Percentiles rank a stretch among this genome's conserved stretches.
phyloP scores from a whole-genome alignment of 768 basidiomycete genomes.

The Mycena vulgaris region DNA sequence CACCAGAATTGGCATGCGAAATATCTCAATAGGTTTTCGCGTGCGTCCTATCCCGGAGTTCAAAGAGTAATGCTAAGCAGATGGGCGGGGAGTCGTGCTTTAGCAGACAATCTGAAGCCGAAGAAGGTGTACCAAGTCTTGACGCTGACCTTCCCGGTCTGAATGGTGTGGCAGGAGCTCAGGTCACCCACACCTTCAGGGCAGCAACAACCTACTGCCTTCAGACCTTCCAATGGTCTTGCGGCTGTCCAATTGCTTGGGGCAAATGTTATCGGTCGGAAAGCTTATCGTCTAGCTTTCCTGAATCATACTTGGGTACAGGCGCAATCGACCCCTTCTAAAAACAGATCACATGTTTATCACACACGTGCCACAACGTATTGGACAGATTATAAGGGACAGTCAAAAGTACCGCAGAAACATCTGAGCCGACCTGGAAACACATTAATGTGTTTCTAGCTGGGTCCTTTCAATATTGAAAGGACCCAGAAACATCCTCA shows the following conservation, averaged over 20 bases:
- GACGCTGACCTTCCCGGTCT: background rate
- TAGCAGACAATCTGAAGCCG: background rate
- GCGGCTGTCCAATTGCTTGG: constrained; percentile 2
- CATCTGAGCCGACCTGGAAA: no score
- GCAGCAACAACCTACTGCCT: background rate
- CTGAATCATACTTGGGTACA: no score
- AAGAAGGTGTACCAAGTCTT: background rate
- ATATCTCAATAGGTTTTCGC: background rate
- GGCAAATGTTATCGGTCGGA: constrained; percentile 9
- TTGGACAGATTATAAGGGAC: no score
- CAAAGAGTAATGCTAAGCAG: constrained; percentile 40
- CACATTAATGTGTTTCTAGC: no score
- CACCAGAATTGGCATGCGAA: constrained; percentile 40
- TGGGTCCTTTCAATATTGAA: no score
- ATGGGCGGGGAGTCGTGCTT: no score
- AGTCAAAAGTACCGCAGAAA: no score
- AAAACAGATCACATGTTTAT: no score
- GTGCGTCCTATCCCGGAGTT: constrained; percentile 43
- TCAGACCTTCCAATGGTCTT: constrained; percentile 2
- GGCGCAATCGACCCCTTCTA: no score
- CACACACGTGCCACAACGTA: no score
- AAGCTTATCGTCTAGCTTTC: no score
- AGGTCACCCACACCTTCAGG: background rate
- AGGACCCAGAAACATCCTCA: no score
- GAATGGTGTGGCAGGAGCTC: background rate